These are phyloP conservation scores for Phaseolus coccineus DNA, from an alignment of 331 rosid species.

Conservation along the genomic window DNA sequence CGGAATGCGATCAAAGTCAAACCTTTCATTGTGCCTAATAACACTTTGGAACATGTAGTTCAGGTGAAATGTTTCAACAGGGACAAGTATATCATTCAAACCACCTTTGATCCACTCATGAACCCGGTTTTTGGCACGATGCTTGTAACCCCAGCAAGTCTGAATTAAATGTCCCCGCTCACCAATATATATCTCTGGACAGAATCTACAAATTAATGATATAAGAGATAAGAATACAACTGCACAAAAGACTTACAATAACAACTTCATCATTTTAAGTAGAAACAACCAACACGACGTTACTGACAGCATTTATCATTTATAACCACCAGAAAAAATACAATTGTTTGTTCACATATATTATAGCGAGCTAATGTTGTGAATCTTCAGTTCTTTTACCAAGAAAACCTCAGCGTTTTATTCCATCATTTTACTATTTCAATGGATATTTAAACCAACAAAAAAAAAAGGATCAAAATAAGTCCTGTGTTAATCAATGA, in stretches of 20 bases:
- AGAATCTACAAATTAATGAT: conserved; percentile 64
- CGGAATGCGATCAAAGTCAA: conserved; percentile 85
- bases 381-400: conserved; percentile 22
- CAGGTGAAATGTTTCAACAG: conserved; percentile 80
- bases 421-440: not conserved
- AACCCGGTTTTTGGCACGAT: conserved; percentile 65
- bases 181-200: conserved; percentile 80
- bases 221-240: conserved; percentile 1
- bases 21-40: conserved; percentile 76
- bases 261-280: not conserved
- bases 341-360: not conserved
- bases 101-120: conserved; percentile 83
- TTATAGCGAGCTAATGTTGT: conserved; percentile 12
- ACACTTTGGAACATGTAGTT: conserved; percentile 73
- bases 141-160: conserved; percentile 76
- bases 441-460: not conserved
- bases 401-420: not conserved
- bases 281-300: conserved; percentile 24
- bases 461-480: too few relatives aligned
- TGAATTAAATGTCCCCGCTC: conserved; percentile 81
- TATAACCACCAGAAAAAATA: conserved; percentile 3
- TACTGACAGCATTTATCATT: conserved; percentile 23
- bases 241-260: not conserved
- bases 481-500: too few relatives aligned
- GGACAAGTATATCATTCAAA: conserved; percentile 76